These are phyloP conservation scores for Candida railenensis DNA, from an alignment of 805 yeast genomes.

Conservation along the genomic window DNA sequence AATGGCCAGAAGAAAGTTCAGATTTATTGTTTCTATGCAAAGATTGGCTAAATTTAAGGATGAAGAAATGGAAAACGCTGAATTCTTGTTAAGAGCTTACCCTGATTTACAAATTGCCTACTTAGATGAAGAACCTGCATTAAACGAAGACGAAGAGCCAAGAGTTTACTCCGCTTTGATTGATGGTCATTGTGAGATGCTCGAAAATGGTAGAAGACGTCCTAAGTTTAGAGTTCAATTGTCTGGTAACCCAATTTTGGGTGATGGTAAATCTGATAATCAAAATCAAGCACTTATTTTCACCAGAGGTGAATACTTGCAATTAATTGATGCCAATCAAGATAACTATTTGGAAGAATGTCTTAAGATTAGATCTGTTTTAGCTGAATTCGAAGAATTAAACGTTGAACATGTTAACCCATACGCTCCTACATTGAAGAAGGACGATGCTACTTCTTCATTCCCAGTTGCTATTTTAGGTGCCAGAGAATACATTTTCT, in stretches of 20 bases:
- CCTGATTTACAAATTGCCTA: conserved; percentile 68
- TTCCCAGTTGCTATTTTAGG: conserved; percentile 81
- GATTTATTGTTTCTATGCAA: conserved; percentile 67
- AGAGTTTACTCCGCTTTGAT: conserved; percentile 63
- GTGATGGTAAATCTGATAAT: conserved; percentile 84
- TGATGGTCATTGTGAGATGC: conserved; percentile 66
- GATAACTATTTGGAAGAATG: conserved; percentile 83
- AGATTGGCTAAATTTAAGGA: conserved; percentile 50
- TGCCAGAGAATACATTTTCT: conserved; percentile 79
- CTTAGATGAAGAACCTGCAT: conserved; percentile 51
- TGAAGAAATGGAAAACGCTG: conserved; percentile 60
- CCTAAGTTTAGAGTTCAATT: conserved; percentile 65
- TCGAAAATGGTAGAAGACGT: conserved; percentile 54
- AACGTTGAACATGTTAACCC: conserved; percentile 69
- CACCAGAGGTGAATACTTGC: conserved; percentile 78
- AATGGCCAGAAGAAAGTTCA: conserved; percentile 61
- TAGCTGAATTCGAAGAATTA: conserved; percentile 74
- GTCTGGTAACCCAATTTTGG: conserved; percentile 79
- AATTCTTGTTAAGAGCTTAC: conserved; percentile 59
- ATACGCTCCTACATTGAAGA: conserved; percentile 70
- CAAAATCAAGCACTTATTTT: conserved; percentile 76
- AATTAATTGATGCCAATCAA: conserved; percentile 80
- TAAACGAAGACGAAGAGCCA: conserved; percentile 41
- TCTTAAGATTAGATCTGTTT: conserved; percentile 68
- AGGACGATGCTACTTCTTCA: conserved; percentile 42